Base-by-base conservation (phyloP, 257 asterid genomes). In the Anisodus acutangulus region DNA sequence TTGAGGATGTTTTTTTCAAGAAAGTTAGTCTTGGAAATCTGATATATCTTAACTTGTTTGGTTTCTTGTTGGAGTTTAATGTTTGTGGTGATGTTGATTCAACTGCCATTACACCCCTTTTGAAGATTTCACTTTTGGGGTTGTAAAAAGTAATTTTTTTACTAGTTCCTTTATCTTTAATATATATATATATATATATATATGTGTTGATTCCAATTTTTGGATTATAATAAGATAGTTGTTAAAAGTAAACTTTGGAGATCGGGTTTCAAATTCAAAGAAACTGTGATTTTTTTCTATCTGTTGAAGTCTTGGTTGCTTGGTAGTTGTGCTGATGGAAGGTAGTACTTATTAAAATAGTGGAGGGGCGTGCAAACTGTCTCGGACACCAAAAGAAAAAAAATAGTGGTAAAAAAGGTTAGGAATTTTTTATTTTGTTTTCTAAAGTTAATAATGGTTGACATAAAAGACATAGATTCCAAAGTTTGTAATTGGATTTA, bases 81-180 rank as follows among this genome's bases (percentile, higher is more conserved):
- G 64, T 78, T 53, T 78, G 81, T 53, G 81, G 10, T 78, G 10
- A 78, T 59, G 58, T 39, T 41, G 11, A 87, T 84, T 88, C 91
- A 84, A 82, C 87, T 17, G 88, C 86, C 90, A 88, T 87, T 62
- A 69, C 47, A 82, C 84, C 66, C 51, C 19, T 83, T 64, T 85
- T 51, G 47, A 26, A 13, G 26, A 51, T 31, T 76, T 76, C 47
- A 76, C 81, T 13, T 82, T 22, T 87, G 55, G 79, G 76, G 49
- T 83, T 12, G 64, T 51, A 26, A 76, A 76, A 26, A 19, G 81
- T 76, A 8, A 51, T 6, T 5, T 49, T 13, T 37, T 35, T 35
- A 15, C 76, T 68, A 0, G 51, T 37, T 13, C n/a, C 22, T 70
- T 76, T 51, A 2, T 72, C 1, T 49, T 74, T 22, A 5, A 49